phyloP scores from a whole-genome alignment of 2,329 filamentous ascomycete genomes.

The Aspergillus terreus region DNA sequence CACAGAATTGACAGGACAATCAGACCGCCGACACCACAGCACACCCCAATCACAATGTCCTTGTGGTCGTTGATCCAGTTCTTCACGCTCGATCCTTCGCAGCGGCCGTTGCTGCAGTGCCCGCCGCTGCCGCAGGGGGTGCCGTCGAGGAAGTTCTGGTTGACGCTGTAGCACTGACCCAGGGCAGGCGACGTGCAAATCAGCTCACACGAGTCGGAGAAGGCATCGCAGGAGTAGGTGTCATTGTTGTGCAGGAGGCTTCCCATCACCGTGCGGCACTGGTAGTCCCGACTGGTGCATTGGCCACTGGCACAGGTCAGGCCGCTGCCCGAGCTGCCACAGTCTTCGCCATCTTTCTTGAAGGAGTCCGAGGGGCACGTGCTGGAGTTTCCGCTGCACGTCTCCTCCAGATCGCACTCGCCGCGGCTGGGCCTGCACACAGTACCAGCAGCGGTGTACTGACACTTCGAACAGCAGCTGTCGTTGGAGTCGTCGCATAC shows the following conservation, averaged over 20 bases:
- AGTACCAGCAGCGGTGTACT: slow-evolving; percentile 53
- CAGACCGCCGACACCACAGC: slow-evolving; percentile 66
- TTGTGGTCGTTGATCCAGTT: slow-evolving; percentile 76
- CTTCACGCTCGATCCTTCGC: slow-evolving; percentile 68
- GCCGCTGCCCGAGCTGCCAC: slow-evolving; percentile 55
- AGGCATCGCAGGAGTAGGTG: slow-evolving; percentile 69
- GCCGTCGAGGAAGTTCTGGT: slow-evolving; percentile 92
- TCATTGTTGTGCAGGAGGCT: slow-evolving; percentile 68
- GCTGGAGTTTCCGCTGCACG: slow-evolving; percentile 68
- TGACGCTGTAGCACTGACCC: slow-evolving; percentile 67
- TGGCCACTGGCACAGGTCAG: slow-evolving; percentile 86
- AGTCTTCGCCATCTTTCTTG: slow-evolving; percentile 65
- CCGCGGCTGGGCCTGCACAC: slow-evolving; percentile 80
- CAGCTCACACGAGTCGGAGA: slow-evolving; percentile 65
- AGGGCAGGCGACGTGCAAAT: slow-evolving; percentile 67
- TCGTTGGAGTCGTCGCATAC: slow-evolving; percentile 65
- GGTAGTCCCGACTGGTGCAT: slow-evolving; percentile 85
- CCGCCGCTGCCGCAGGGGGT: slow-evolving; percentile 80
- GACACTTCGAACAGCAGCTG: slow-evolving; percentile 43
- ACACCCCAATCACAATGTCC: slow-evolving; percentile 76
- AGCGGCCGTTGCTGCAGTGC: slow-evolving; percentile 72
- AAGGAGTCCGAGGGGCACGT: slow-evolving; percentile 71
- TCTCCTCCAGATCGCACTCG: slow-evolving; percentile 79
- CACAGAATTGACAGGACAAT: slow-evolving; percentile 64
- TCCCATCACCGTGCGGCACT: slow-evolving; percentile 83